Evolutionary conservation across 1,139 yeast species (phyloP).

Genomic region (Kluyveromyces marxianus): DNA sequence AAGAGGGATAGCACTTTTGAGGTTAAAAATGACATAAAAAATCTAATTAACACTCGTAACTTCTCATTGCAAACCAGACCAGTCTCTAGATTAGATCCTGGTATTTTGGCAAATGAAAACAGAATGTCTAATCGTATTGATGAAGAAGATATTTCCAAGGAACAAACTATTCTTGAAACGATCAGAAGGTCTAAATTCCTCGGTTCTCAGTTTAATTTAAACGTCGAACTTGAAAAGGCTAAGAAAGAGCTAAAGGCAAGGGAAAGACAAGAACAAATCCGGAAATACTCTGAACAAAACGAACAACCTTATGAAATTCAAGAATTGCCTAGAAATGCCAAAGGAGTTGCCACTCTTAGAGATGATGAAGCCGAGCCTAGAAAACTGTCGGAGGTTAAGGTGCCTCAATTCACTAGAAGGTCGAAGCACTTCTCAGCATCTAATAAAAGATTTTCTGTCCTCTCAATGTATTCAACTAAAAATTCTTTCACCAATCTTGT

Average conservation of each 20-base stretch:
- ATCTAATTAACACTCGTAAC: slow-evolving; percentile 31
- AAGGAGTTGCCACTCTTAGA: slow-evolving; percentile 20
- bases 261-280: slow-evolving; percentile 6
- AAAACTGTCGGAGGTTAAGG: slow-evolving; percentile 51
- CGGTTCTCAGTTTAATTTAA: slow-evolving; percentile 36
- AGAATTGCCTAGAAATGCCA: slow-evolving; percentile 22
- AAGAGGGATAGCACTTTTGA: slow-evolving; percentile 19
- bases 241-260: slow-evolving; percentile 27
- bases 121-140: slow-evolving; percentile 4
- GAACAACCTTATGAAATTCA: slow-evolving; percentile 9
- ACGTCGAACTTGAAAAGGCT: slow-evolving; percentile 42
- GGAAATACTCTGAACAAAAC: slow-evolving; percentile 11
- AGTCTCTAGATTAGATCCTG: slow-evolving; percentile 65
- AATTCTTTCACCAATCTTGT: slow-evolving; percentile 57
- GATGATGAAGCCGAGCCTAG: slow-evolving; percentile 31
- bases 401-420: slow-evolving; percentile 65
- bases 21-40: slow-evolving; percentile 15
- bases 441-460: slow-evolving; percentile 59
- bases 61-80: slow-evolving; percentile 46
- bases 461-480: slow-evolving; percentile 62
- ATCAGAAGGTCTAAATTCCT: slow-evolving; percentile 37
- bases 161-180: slow-evolving; percentile 31
- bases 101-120: slow-evolving; percentile 19
- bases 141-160: slow-evolving; percentile 13
- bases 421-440: slow-evolving; percentile 55